Evolutionary conservation across 2,329 filamentous ascomycete species (phyloP).

Genomic region (Aspergillus eucalypticola): DNA sequence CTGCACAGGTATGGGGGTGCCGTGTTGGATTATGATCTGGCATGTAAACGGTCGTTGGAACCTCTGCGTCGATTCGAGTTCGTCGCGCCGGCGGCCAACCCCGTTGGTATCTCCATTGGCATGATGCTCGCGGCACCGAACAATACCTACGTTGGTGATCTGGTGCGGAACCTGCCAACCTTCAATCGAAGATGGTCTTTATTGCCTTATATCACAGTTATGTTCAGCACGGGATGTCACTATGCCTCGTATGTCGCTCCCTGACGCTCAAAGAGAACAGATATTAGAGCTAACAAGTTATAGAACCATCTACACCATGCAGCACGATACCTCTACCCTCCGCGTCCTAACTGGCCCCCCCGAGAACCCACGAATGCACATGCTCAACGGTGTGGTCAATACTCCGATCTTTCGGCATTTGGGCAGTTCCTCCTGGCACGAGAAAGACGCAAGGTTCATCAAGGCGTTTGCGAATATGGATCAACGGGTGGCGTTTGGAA

Average conservation of each 20-base stretch:
- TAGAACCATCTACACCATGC: constrained; percentile 42
- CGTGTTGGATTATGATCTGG: constrained; percentile 41
- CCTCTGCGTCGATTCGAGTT: constrained; percentile 45
- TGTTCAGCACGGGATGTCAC: constrained; percentile 49
- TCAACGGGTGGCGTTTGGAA: constrained; percentile 4
- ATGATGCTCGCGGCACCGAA: constrained; percentile 44
- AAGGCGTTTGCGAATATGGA: constrained; percentile 15
- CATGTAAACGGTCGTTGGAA: constrained; percentile 42
- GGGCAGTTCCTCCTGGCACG: constrained; percentile 48
- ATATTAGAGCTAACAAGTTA: background rate
- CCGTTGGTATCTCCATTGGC: constrained; percentile 44
- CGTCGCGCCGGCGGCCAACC: constrained; percentile 45
- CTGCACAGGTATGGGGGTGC: constrained; percentile 23
- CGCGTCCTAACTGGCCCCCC: constrained; percentile 40
- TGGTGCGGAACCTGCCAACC: constrained; percentile 35
- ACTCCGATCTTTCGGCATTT: constrained; percentile 47
- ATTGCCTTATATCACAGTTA: constrained; percentile 44
- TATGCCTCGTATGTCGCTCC: constrained; percentile 39
- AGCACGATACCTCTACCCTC: constrained; percentile 33
- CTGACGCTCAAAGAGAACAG: too few relatives aligned
- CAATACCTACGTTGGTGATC: constrained; percentile 36
- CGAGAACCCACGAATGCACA: constrained; percentile 34
- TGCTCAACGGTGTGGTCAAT: constrained; percentile 42
- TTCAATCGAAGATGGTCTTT: constrained; percentile 45
- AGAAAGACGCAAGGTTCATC: constrained; percentile 39